Evolutionary conservation across 805 yeast genomes (phyloP), one percentile per base, ranked within the genome.

Genomic region (Pichia paraexigua): DNA sequence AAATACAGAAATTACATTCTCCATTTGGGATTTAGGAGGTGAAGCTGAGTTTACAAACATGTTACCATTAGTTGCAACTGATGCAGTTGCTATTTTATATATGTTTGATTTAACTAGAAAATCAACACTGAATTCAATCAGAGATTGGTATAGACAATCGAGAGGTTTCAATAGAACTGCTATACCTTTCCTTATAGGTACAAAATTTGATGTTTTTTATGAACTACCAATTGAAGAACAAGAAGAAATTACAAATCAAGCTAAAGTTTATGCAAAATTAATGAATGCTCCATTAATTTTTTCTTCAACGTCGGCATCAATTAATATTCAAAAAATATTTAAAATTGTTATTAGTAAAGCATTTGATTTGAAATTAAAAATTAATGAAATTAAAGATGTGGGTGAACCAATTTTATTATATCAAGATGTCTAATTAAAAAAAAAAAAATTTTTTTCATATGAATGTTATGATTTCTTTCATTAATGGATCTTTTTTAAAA

Each of bases 1-100:
- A 51, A 83, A 87, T 53, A 90, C 97, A 3, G 89, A 87, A 58
- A 87, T 92, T 51, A 85, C 94, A 39, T 92, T 92, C 64, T 83
- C 94, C 22, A 84, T 92, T 32, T 92, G 97, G 95, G 99, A 92
- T 68, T 71, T 92, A 13, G 99, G 99, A 24, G 99, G 99, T 1
- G 96, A 91, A 60, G 79, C 87, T 48, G 97, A 94, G 67, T 92
- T 89, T 69, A 87, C 90, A 50, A 92, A 92, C 65, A 92, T 92
- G 99, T 72, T 94, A 41, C 96, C 97, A 22, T 73, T 92, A 52
- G 97, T 92, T 15, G 85, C 95, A 17, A 82, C 85, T 57, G 97
- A 91, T 55, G 94, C 98, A 0, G 94, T 90, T 15, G 96, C 97
- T 1, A 80, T 92, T 25, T 73, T 92, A 43, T 90, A 91, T 61